Evolutionary conservation across 768 basidiomycete species (phyloP).

Genomic region (Boletus pseudo-olivaceus): DNA sequence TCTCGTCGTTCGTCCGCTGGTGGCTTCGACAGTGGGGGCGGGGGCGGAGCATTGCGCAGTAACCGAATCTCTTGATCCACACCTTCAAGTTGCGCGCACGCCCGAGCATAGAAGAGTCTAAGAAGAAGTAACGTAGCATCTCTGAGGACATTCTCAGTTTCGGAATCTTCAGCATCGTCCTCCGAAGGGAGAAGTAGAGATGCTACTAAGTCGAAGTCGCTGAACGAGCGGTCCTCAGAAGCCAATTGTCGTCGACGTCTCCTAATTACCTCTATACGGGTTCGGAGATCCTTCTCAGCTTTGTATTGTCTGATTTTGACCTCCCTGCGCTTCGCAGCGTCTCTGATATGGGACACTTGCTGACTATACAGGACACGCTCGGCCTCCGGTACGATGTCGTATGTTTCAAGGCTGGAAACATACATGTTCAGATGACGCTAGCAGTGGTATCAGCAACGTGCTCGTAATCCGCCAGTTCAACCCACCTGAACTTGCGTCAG

Average conservation of each 20-base stretch:
- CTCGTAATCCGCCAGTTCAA: conserved; percentile 7
- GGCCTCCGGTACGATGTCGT: conserved; percentile 59
- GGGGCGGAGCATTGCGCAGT: conserved; percentile 49
- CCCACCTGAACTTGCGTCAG: conserved; percentile 60
- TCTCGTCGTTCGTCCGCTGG: conserved; percentile 37
- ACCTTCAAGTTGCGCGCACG: conserved; percentile 62
- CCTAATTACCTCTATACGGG: conserved; percentile 59
- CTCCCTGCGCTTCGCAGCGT: conserved; percentile 74
- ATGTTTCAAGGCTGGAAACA: conserved; percentile 52
- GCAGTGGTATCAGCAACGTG: conserved; percentile 2
- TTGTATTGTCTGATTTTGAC: conserved; percentile 89
- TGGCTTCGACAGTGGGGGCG: conserved; percentile 31
- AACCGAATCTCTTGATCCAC: conserved; percentile 72
- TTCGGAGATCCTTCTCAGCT: conserved; percentile 76
- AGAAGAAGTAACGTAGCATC: conserved; percentile 68
- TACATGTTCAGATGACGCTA: conserved; percentile 52
- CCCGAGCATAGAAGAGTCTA: conserved; percentile 67
- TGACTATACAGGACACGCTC: conserved; percentile 56
- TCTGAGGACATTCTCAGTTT: conserved; percentile 63
- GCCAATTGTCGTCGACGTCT: conserved; percentile 48
- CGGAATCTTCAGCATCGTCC: conserved; percentile 48
- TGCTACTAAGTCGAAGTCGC: conserved; percentile 61
- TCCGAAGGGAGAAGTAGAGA: conserved; percentile 50
- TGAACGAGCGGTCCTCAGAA: conserved; percentile 32
- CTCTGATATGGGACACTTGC: conserved; percentile 45